Base-by-base conservation (phyloP, 495 filamentous ascomycete genomes). In the Thermochaetoides thermophila region DNA sequence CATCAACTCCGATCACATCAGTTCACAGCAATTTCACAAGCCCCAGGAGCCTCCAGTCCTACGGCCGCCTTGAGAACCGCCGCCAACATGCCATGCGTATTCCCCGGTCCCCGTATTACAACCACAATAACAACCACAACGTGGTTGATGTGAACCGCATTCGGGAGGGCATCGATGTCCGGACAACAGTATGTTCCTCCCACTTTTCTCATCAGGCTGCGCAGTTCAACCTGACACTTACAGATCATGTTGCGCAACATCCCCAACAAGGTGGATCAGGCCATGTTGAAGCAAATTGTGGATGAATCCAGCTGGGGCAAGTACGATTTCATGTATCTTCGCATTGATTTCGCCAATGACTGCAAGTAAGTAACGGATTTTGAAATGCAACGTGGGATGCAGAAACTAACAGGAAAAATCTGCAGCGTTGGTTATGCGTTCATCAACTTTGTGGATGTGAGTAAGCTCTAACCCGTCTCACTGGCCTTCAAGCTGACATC, bases 201-300 rank as follows among this genome's bases (percentile, higher is more conserved):
- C 9, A 17, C 17, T 27, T 29, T 17, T 11, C 11, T 24, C 21
- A 24, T 24, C 21, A 24, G n/a, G n/a, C n/a, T 30, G 2, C 29
- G 10, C 5, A 12, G 9, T 10, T n/a, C n/a, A n/a, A n/a, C 33
- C 45, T 54, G n/a, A 50, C 42, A 7, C 7, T 0, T 24, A 7
- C 41, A 91, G 83, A 77, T 97, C 37, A 97, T 97, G 89, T 61
- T 95, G 17, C 77, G 87, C 7, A 95, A 96, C 48, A 89, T 96
- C 33, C 89, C 89, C 4, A 93, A 92, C 56, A 81, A 82, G 46
- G 75, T 95, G 39, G 73, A 82, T 37, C 76, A 81, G 56, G 76
- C 77, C 45, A 74, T 78, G 52, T 59, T 96, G 12, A 89, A 87
- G 57, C 51, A 60, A 0, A 76, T 92, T 40, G 57, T 95, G 13